Percentiles rank a stretch among this genome's conserved stretches.
phyloP scores from a whole-genome alignment of 345 rosid species.

The Pistacia atlantica region DNA sequence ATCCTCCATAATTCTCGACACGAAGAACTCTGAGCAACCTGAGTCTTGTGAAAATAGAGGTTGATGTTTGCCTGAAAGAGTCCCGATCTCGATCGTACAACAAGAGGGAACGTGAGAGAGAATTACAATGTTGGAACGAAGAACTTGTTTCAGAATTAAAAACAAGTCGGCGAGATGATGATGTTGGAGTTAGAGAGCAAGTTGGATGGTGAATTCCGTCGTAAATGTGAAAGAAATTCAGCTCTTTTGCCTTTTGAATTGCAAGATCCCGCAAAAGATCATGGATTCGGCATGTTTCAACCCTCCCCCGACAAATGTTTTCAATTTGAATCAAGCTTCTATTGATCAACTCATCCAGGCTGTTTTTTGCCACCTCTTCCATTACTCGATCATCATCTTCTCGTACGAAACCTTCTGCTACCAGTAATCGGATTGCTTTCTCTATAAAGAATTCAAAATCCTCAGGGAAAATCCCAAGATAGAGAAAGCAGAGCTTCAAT shows the following conservation, averaged over 20 bases:
- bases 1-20: background rate
- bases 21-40: background rate
- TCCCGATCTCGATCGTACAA: background rate
- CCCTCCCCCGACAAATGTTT: background rate
- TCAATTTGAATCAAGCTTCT: conserved; percentile 9
- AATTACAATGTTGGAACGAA: background rate
- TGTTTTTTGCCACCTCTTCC: too few relatives aligned
- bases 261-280: conserved; percentile 6
- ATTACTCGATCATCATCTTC: too few relatives aligned
- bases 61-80: too few relatives aligned
- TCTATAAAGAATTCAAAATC: background rate
- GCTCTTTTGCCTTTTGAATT: too few relatives aligned
- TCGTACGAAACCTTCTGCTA: background rate
- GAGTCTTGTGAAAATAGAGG: background rate
- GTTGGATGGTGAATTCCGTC: background rate
- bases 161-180: background rate
- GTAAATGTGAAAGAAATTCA: too few relatives aligned
- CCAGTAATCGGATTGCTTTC: background rate
- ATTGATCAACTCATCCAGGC: too few relatives aligned
- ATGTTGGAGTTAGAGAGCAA: background rate
- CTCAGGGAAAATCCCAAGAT: background rate
- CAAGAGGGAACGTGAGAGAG: background rate
- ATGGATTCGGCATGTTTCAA: background rate
- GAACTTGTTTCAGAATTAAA: background rate
- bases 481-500: conserved; percentile 12